A percentile compares a stretch with the other conserved stretches of the same genome.
phyloP scores from a whole-genome alignment of 148 eudicot genomes.

The Rhododendron vialii region DNA sequence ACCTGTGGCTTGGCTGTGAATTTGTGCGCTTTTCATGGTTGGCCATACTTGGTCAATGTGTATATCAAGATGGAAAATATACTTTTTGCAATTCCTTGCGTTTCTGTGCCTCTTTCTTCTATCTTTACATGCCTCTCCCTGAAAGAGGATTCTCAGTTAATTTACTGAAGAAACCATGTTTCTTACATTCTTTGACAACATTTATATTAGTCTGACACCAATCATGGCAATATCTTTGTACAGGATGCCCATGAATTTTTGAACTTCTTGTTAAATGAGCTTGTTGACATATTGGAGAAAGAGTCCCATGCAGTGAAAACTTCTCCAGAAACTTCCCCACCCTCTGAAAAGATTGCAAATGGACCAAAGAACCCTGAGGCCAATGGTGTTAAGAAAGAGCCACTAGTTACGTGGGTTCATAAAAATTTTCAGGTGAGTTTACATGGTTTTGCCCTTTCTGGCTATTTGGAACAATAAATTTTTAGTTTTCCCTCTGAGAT shows the following conservation, averaged over 20 bases:
- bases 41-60: not conserved
- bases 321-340: slow-evolving; percentile 35
- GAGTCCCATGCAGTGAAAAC: slow-evolving; percentile 48
- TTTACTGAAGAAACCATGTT: not conserved
- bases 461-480: not conserved
- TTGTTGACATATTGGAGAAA: slow-evolving; percentile 90
- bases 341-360: slow-evolving; percentile 47
- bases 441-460: not conserved
- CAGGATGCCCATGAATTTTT: slow-evolving; percentile 95
- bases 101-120: not conserved
- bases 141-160: not conserved
- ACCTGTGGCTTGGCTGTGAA: not conserved
- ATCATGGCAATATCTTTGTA: slow-evolving; percentile 2
- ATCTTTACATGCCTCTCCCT: not conserved
- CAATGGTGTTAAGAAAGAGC: slow-evolving; percentile 49
- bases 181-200: not conserved
- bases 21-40: not conserved
- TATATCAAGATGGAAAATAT: not conserved
- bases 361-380: slow-evolving; percentile 38
- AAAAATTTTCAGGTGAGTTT: slow-evolving; percentile 68
- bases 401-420: slow-evolving; percentile 78
- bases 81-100: not conserved
- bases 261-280: slow-evolving; percentile 83
- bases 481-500: not conserved
- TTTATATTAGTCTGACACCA: not conserved